Base-by-base conservation (phyloP, 2,329 filamentous ascomycete species). In the Hypoxylon sp. region DNA sequence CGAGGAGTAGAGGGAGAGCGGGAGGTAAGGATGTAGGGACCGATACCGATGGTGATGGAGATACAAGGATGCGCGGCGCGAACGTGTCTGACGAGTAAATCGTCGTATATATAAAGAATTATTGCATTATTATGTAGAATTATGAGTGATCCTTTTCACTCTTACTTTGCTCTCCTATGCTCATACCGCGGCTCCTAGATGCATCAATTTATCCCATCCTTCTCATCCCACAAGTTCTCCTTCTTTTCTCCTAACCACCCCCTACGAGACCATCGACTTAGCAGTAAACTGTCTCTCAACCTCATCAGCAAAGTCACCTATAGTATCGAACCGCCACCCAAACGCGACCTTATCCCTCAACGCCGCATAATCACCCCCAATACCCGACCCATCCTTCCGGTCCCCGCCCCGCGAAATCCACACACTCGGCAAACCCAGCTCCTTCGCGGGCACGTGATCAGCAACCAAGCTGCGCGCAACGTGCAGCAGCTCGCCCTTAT, bases 401-500 rank as follows among this genome's bases (percentile, higher is more conserved):
- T 82, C 82, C 0, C 81, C 86, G 0, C 83, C 83, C 37, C 89
- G 79, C 62, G 85, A 85, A 73, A 93, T 92, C 90, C 90, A 94
- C 17, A 85, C 86, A 63, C 85, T 89, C 70, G 82, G 83, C 39
- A 93, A 76, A 1, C 88, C 90, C 17, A 89, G 73, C 74, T 87
- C 77, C 78, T 86, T 87, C 2, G 89, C 88, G 0, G 92, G 89
- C 3, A 86, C 84, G 78, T 93, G 90, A 73, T 94, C 92, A 70
- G 90, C 87, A 39, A 83, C 84, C 76, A 92, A 79, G 68, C 89
- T 91, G 78, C 91, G 86, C 57, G 91, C 92, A 0, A 91, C 90
- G 76, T 92, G 90, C 70, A 93, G 75, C 48, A 94, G 81, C 67
- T 88, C 81, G 0, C 81, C 81, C 67, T 83, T 84, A 31, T 84